Base-by-base conservation (phyloP, 2,329 filamentous ascomycete species). In the Monilinia laxa region DNA sequence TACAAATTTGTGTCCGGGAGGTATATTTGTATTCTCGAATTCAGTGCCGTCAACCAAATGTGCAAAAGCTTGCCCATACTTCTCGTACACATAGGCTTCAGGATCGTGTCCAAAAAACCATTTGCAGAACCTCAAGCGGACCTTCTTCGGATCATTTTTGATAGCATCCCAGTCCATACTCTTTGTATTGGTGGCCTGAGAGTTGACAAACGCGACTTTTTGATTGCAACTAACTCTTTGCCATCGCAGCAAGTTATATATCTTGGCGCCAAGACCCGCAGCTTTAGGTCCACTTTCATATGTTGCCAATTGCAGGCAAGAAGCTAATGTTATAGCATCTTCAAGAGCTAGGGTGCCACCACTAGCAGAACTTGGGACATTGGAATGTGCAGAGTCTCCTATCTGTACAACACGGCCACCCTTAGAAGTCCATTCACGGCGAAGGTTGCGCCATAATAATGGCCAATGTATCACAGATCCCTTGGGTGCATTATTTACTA, bases 341-440 rank as follows among this genome's bases (percentile, higher is more conserved):
- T 80, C 78, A 23, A 80, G 74, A 1, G 78, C 79, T 71, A 77
- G 77, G 38, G 77, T 78, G 6, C 87, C 87, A 4, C 88, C 88
- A 74, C 90, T 87, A 62, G 84, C 87, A 74, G 89, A 87, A 69
- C 90, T 35, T 35, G 31, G 31, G 31, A 35, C 31, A 35, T 83
- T 1, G 2, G 87, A 87, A 73, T 90, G 87, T 1, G 82, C 87
- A 5, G 88, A 87, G 71, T 91, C 88, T 9, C 88, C 88, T 18
- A 91, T 75, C 0, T 90, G 77, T 55, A 64, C 68, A 38, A 76
- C 72, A 18, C 71, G 62, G 12, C 71, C 47, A 70, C 76, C 25
- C 75, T 69, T 42, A 68, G 73, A 51, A 73, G 74, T 28, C 76
- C 79, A 74, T 75, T 71, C 62, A 52, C 74, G 62, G 40, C 71